phyloP scores from a whole-genome alignment of 2,329 filamentous ascomycete genomes.

The Sphaerulina musiva region DNA sequence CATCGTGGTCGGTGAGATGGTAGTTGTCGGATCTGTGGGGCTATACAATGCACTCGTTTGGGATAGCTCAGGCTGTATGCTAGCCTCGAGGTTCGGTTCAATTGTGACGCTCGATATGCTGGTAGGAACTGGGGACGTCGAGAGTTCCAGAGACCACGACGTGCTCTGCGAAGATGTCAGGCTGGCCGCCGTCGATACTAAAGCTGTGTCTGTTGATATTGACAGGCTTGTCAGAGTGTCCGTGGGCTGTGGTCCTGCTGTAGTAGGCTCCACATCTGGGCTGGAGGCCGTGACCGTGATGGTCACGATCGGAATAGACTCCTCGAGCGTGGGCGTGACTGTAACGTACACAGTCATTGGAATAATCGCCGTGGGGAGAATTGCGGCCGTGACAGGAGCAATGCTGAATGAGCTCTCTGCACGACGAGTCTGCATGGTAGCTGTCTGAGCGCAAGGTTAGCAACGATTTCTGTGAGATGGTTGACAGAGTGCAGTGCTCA shows the following conservation, averaged over 20 bases:
- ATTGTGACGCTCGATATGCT: background rate
- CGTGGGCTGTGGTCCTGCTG: background rate
- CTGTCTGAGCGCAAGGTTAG: background rate
- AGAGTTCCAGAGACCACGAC: background rate
- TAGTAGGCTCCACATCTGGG: background rate
- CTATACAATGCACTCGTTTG: background rate
- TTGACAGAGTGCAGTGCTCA: background rate
- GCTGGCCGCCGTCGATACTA: background rate
- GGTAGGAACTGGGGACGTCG: background rate
- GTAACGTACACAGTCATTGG: conserved; percentile 11
- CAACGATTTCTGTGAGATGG: background rate
- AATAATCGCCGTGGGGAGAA: background rate
- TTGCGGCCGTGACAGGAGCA: conserved; percentile 1
- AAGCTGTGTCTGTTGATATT: background rate
- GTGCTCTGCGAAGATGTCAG: background rate
- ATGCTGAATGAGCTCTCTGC: conserved; percentile 5
- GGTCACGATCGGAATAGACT: background rate
- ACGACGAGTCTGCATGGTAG: conserved; percentile 7
- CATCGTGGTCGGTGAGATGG: background rate
- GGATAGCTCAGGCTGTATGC: conserved; percentile 1
- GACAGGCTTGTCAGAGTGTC: background rate
- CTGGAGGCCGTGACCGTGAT: conserved; percentile 1
- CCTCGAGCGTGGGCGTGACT: conserved; percentile 8
- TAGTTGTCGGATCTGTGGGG: background rate
- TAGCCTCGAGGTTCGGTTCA: background rate